Conservation (phyloP, 1,284 basidiomycete genomes). For the Ceratobasidium sp. region DNA sequence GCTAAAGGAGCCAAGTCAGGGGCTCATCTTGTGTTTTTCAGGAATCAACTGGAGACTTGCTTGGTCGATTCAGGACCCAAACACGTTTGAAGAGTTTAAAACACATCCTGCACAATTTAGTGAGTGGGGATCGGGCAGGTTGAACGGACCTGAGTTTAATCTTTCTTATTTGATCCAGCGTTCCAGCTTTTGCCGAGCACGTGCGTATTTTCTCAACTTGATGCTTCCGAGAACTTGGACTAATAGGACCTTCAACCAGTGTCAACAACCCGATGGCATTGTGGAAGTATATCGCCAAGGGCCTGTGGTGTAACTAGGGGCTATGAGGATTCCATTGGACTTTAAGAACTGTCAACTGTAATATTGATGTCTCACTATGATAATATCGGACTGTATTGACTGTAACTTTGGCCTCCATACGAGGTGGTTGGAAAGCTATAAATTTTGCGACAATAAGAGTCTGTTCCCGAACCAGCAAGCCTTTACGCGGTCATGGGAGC, state of each 20-base stretch:
- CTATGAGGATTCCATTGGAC: too few relatives aligned
- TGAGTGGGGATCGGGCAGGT: background rate
- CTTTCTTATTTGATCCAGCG: background rate
- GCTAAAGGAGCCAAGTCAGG: slow-evolving; percentile 57
- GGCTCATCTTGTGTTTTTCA: slow-evolving; percentile 45
- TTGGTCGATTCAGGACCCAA: slow-evolving; percentile 60
- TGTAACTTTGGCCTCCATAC: too few relatives aligned
- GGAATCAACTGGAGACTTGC: slow-evolving; percentile 70
- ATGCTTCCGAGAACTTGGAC: too few relatives aligned
- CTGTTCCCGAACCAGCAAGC: too few relatives aligned
- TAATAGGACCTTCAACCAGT: background rate
- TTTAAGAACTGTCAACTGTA: too few relatives aligned
- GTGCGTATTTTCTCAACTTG: background rate
- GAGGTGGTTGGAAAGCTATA: too few relatives aligned
- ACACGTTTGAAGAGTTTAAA: slow-evolving; percentile 40
- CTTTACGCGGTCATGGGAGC: too few relatives aligned
- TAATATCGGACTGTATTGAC: too few relatives aligned
- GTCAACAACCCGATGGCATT: slow-evolving; percentile 27
- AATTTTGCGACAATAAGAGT: too few relatives aligned
- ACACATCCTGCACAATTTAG: slow-evolving; percentile 26
- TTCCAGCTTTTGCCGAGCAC: slow-evolving; percentile 29
- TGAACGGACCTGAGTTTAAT: background rate
- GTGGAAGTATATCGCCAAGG: slow-evolving; percentile 9
- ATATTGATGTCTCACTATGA: too few relatives aligned
- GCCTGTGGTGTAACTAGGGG: slow-evolving; percentile 10